Conservation (phyloP, 495 filamentous ascomycete species). For the Penicillium egyptiacum region DNA sequence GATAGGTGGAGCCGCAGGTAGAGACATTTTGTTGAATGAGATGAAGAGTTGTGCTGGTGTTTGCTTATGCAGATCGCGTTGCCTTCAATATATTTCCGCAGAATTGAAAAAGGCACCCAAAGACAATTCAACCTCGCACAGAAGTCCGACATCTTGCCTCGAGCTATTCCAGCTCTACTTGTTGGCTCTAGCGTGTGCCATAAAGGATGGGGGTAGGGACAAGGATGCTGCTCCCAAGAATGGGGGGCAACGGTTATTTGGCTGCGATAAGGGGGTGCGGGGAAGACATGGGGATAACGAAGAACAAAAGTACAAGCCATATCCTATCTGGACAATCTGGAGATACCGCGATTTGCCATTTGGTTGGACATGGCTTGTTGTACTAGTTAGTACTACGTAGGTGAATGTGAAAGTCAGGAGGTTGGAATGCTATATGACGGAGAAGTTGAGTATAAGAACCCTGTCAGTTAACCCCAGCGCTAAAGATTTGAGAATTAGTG, state of each 20-base stretch:
- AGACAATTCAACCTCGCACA: background rate
- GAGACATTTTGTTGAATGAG: conserved; percentile 19
- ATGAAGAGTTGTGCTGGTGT: background rate
- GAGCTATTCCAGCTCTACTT: background rate
- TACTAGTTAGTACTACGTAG: too few relatives aligned
- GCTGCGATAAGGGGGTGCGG: background rate
- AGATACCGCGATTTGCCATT: background rate
- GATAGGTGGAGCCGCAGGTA: conserved; percentile 31
- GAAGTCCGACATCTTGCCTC: background rate
- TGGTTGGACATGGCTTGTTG: background rate
- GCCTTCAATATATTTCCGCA: conserved; percentile 1
- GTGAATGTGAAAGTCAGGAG: background rate
- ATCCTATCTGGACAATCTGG: background rate
- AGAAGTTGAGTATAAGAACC: background rate
- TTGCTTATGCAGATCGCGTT: background rate
- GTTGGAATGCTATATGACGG: background rate
- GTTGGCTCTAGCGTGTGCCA: background rate
- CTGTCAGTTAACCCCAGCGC: background rate
- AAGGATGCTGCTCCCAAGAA: background rate
- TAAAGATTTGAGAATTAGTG: background rate
- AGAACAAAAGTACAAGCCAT: background rate
- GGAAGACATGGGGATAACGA: background rate
- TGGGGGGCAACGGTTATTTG: conserved; percentile 1
- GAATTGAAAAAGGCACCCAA: background rate
- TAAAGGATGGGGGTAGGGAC: background rate